phyloP scores from a whole-genome alignment of 2,329 filamentous ascomycete genomes.

The Colletotrichum chrysophilum region DNA sequence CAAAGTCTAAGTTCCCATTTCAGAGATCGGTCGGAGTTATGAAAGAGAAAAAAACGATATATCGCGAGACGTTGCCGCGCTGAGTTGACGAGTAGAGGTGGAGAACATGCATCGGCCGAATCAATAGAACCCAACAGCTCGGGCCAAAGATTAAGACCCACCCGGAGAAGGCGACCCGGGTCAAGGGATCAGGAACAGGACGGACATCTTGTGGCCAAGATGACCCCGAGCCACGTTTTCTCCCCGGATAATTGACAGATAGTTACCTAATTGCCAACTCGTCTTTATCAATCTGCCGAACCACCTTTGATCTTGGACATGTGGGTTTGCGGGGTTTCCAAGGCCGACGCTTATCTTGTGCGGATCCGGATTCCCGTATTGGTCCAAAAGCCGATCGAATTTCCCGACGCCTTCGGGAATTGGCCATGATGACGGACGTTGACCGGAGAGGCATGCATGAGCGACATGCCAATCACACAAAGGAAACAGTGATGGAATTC shows the following conservation, averaged over 20 bases:
- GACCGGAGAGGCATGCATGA: not conserved
- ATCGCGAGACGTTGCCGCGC: not conserved
- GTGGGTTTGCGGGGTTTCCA: not conserved
- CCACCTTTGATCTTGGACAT: not conserved
- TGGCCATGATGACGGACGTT: not conserved
- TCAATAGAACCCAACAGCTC: not conserved
- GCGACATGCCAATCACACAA: not conserved
- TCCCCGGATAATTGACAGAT: not conserved
- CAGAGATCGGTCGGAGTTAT: rapidly evolving
- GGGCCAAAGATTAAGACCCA: not conserved
- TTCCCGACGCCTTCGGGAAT: conserved; percentile 10
- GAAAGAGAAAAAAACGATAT: rapidly evolving
- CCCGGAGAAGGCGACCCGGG: not conserved
- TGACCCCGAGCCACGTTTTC: not conserved
- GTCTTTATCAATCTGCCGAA: not conserved
- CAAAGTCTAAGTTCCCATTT: rapidly evolving
- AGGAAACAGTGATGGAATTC: not conserved
- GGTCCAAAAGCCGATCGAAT: not conserved
- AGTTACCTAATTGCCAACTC: not conserved
- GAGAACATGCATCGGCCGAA: not conserved
- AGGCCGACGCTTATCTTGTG: not conserved
- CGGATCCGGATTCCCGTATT: not conserved
- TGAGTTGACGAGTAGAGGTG: not conserved
- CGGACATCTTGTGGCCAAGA: not conserved
- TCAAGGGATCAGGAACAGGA: not conserved